A percentile compares a stretch with the other conserved stretches of the same genome.
Evolutionary conservation across 768 basidiomycete species (phyloP).

Genomic region (Leccinum obscurum): DNA sequence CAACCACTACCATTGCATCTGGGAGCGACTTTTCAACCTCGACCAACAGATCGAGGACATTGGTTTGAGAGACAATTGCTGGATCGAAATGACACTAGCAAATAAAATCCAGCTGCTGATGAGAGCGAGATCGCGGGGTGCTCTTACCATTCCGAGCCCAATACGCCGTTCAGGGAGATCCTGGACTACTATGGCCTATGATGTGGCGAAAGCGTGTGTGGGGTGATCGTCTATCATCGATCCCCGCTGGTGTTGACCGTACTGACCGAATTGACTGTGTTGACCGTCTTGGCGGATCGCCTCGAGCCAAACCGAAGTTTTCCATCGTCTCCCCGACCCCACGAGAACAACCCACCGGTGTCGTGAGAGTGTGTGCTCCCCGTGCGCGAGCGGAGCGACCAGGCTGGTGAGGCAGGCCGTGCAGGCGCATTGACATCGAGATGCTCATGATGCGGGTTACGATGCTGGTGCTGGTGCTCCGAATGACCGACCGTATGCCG

Average conservation of each 20-base stretch:
- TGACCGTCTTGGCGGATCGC: constrained; percentile 48
- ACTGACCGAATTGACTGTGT: constrained; percentile 22
- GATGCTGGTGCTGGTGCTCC: constrained; percentile 33
- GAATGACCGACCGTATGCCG: constrained; percentile 72
- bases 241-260: constrained; percentile 20
- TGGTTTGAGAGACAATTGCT: constrained; percentile 38
- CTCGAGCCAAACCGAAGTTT: constrained; percentile 76
- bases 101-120: background rate
- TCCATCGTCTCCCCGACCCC: constrained; percentile 61
- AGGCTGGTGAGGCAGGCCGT: constrained; percentile 77
- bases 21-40: constrained; percentile 42
- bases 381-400: constrained; percentile 81
- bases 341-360: constrained; percentile 69
- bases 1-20: constrained; percentile 39
- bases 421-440: constrained; percentile 49
- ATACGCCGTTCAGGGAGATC: constrained; percentile 55
- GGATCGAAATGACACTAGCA: constrained; percentile 54
- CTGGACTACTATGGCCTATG: constrained; percentile 31
- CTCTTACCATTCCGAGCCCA: constrained; percentile 55
- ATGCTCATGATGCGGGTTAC: constrained; percentile 51
- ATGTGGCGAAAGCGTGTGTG: background rate
- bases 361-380: constrained; percentile 75
- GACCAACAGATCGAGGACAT: constrained; percentile 44
- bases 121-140: background rate
- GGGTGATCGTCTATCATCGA: constrained; percentile 20